A percentile compares a stretch with the other conserved stretches of the same genome.
phyloP scores from a whole-genome alignment of 495 filamentous ascomycete species.

The Penicillium coprophilum region DNA sequence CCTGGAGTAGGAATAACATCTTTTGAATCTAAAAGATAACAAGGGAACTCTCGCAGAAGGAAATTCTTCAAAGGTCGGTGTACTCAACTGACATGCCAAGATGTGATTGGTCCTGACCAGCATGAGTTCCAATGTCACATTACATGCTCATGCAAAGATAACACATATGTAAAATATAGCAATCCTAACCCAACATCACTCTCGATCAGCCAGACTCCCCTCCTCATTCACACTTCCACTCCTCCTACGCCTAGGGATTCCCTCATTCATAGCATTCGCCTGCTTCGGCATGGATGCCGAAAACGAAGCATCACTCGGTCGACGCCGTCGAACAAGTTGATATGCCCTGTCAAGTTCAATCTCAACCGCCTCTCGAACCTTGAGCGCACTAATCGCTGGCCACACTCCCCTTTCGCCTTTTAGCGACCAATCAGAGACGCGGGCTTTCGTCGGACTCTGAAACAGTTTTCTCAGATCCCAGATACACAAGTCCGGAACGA shows the following conservation, averaged over 20 bases:
- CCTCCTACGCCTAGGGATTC: constrained; percentile 27
- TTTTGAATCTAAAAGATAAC: too few relatives aligned
- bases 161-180: background rate
- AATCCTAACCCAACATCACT: constrained; percentile 10
- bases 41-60: too few relatives aligned
- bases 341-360: constrained; percentile 82
- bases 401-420: constrained; percentile 85
- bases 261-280: constrained; percentile 33
- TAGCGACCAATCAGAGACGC: constrained; percentile 80
- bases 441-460: constrained; percentile 73
- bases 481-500: constrained; percentile 76
- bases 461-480: constrained; percentile 73
- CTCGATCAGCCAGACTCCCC: constrained; percentile 28
- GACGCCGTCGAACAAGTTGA: constrained; percentile 67
- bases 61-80: too few relatives aligned
- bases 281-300: constrained; percentile 14
- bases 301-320: constrained; percentile 38
- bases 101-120: too few relatives aligned
- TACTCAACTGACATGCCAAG: too few relatives aligned
- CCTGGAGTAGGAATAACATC: too few relatives aligned
- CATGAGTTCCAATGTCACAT: too few relatives aligned
- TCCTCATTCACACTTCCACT: constrained; percentile 31
- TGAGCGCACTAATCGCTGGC: constrained; percentile 84
- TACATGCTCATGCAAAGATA: background rate
- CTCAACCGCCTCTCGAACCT: constrained; percentile 82